Percentiles rank a stretch among this genome's conserved stretches.
Evolutionary conservation across 129 eudicot species (phyloP).

Genomic region (Pulicaria dysenterica): DNA sequence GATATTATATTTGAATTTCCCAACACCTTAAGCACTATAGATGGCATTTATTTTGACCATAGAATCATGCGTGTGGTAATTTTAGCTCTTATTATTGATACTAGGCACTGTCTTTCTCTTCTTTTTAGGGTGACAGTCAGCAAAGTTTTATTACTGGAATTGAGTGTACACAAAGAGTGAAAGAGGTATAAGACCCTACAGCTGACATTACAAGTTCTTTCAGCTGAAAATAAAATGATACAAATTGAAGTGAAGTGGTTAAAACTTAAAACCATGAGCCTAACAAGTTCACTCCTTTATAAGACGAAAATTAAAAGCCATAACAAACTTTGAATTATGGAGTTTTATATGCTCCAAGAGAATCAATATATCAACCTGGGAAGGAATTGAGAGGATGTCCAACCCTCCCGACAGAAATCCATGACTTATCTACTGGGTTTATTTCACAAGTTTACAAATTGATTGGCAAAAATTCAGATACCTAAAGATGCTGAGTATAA

Average conservation of each 20-base stretch:
- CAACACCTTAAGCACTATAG: neutral
- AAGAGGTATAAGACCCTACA: neutral
- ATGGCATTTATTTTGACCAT: neutral
- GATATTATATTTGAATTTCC: neutral
- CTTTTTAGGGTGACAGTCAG: neutral
- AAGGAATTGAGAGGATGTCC: neutral
- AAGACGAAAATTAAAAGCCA: neutral
- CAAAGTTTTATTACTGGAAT: neutral
- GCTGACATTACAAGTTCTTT: neutral
- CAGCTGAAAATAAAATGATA: neutral
- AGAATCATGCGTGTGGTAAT: conserved; percentile 6
- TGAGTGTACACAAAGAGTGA: neutral
- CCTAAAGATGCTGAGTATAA: too few species aligned
- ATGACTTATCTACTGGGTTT: neutral
- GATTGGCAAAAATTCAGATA: neutral
- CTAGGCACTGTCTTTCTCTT: neutral
- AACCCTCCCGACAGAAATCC: neutral
- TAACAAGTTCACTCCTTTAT: neutral
- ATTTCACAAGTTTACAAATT: neutral
- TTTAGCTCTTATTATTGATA: neutral
- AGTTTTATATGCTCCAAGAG: neutral
- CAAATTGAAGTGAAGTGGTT: conserved; percentile 1
- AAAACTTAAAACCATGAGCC: neutral
- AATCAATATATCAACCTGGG: neutral
- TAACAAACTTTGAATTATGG: neutral